phyloP scores from a whole-genome alignment of 495 filamentous ascomycete genomes.

The Peziza echinospora region DNA sequence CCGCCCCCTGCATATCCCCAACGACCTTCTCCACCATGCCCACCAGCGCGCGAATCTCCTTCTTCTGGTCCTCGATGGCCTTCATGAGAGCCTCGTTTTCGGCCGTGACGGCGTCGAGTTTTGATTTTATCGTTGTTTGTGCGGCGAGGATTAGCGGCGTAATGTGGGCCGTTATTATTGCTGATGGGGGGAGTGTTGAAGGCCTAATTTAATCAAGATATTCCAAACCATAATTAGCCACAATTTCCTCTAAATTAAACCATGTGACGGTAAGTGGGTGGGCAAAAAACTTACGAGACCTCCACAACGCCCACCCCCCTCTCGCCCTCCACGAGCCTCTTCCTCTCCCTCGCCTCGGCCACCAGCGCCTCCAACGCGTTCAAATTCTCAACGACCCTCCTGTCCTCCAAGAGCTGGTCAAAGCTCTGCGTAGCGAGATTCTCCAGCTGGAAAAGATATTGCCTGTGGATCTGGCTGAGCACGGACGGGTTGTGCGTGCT shows the following conservation, averaged over 20 bases:
- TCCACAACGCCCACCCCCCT: too few species aligned
- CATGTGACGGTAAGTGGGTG: too few species aligned
- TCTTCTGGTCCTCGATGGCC: neutral
- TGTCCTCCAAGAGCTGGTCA: neutral
- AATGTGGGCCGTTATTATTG: neutral
- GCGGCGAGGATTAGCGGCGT: neutral
- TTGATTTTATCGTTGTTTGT: neutral
- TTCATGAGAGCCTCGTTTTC: neutral
- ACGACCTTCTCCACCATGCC: conserved; percentile 9
- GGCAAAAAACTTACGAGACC: too few species aligned
- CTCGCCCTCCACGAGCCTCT: too few species aligned
- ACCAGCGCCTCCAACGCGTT: too few species aligned
- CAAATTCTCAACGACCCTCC: too few species aligned
- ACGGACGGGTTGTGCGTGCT: conserved; percentile 20
- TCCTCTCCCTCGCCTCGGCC: too few species aligned
- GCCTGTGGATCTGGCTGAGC: conserved; percentile 22
- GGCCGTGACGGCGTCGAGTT: neutral
- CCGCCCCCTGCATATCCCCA: neutral
- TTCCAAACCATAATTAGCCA: too few species aligned
- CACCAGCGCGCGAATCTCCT: conserved; percentile 6
- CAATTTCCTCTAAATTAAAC: too few species aligned
- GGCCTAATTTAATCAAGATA: neutral
- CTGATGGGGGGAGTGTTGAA: neutral
- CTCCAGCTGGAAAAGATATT: neutral
- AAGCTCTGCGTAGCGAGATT: neutral